Conservation (phyloP, 352 stramenopile genomes). For the Phytophthora foliorum region DNA sequence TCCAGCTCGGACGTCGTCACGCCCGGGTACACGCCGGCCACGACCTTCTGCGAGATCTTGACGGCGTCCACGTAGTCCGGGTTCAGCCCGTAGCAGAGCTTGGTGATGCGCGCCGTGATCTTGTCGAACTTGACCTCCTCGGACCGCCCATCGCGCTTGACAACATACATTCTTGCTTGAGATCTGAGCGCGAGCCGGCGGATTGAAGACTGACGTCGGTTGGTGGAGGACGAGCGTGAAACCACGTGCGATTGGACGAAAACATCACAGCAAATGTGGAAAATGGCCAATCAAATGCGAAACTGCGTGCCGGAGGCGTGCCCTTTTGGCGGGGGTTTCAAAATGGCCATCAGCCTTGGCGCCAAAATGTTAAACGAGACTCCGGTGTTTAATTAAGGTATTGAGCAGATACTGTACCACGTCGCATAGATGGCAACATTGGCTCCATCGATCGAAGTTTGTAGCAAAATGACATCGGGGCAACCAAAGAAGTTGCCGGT, state of each 20-base stretch:
- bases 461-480: too few species aligned
- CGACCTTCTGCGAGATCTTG: conserved; percentile 99
- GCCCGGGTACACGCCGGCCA: conserved; percentile 98
- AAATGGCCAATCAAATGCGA: neutral
- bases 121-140: conserved; percentile 99
- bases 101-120: conserved; percentile 97
- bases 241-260: conserved; percentile 26
- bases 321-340: conserved; percentile 24
- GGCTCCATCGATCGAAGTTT: too few species aligned
- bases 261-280: neutral
- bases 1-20: conserved; percentile 99
- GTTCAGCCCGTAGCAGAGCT: conserved; percentile 99
- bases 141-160: conserved; percentile 94
- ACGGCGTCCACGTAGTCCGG: conserved; percentile 97
- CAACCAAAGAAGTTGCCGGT: too few species aligned
- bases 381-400: too few species aligned
- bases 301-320: conserved; percentile 15
- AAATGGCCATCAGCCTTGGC: conserved; percentile 9
- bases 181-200: conserved; percentile 13
- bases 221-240: conserved; percentile 14
- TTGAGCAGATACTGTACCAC: too few species aligned
- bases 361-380: conserved; percentile 18
- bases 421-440: too few species aligned
- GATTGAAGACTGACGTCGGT: conserved; percentile 30
- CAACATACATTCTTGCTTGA: conserved; percentile 87